These are phyloP conservation scores for Gypsophila paniculata DNA, from an alignment of 179 eudicot species.

Conservation along the genomic window DNA sequence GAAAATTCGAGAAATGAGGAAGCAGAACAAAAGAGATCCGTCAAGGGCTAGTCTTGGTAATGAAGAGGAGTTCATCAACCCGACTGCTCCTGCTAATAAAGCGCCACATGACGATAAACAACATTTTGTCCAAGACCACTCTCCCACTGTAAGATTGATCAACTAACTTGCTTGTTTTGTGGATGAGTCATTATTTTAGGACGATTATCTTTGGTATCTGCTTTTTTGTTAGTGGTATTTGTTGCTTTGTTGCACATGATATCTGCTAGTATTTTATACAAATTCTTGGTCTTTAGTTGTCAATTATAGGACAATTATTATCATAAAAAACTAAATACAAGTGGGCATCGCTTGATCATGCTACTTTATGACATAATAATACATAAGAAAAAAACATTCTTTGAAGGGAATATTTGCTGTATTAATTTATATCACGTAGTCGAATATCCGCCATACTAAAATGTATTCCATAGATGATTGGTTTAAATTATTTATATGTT, in stretches of 20 bases:
- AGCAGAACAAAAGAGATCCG: conserved; percentile 86
- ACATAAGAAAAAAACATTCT: conserved; percentile 9
- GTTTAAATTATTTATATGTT: background rate
- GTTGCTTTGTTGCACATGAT: conserved; percentile 23
- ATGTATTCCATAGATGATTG: background rate
- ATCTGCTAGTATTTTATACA: conserved; percentile 13
- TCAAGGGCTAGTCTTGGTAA: conserved; percentile 90
- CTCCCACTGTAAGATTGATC: conserved; percentile 46
- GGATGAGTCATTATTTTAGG: conserved; percentile 6
- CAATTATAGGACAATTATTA: conserved; percentile 17
- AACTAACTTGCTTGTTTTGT: conserved; percentile 1
- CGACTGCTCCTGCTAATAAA: conserved; percentile 41
- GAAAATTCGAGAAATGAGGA: conserved; percentile 86
- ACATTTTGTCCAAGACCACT: conserved; percentile 34
- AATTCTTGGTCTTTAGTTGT: conserved; percentile 17
- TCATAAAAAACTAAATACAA: conserved; percentile 11
- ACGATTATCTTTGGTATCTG: background rate
- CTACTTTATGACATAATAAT: conserved; percentile 11
- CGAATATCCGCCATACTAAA: background rate
- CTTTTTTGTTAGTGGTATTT: background rate
- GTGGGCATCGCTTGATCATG: conserved; percentile 24
- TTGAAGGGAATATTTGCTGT: conserved; percentile 16
- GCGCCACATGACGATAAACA: conserved; percentile 26
- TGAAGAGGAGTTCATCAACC: conserved; percentile 76
- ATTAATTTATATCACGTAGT: background rate